A percentile compares a stretch with the other conserved stretches of the same genome.
Evolutionary conservation across 129 eudicot species (phyloP).

Genomic region (Centella asiatica): DNA sequence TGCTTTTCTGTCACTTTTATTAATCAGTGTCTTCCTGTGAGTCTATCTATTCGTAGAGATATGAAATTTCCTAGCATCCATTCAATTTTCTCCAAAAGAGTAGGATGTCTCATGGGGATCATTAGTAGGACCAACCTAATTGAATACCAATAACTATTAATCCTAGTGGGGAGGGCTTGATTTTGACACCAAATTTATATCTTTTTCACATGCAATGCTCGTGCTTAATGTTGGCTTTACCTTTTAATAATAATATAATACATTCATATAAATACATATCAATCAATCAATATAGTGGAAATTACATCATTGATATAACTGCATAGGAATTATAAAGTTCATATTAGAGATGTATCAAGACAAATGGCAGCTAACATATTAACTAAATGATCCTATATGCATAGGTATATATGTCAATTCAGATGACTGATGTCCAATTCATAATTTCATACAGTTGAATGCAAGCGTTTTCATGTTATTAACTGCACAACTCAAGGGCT

Average conservation of each 20-base stretch:
- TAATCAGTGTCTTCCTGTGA: neutral
- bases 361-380: too few relatives aligned
- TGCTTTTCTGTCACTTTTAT: constrained; percentile 4
- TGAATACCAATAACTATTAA: neutral
- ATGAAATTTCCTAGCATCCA: neutral
- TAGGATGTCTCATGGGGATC: constrained; percentile 11
- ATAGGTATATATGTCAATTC: too few relatives aligned
- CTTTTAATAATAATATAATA: neutral
- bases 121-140: constrained; percentile 10
- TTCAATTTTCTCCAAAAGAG: neutral
- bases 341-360: too few relatives aligned
- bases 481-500: too few relatives aligned
- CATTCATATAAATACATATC: too few relatives aligned
- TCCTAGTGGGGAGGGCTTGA: neutral
- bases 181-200: neutral
- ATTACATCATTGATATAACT: too few relatives aligned
- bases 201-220: constrained; percentile 4
- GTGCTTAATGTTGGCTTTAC: neutral
- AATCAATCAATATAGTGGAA: too few relatives aligned
- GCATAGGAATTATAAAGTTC: too few relatives aligned
- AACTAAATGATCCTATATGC: too few relatives aligned
- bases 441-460: too few relatives aligned
- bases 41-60: neutral
- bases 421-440: too few relatives aligned
- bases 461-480: too few relatives aligned